phyloP scores from a whole-genome alignment of 2,329 filamentous ascomycete genomes.

The Penicillium fuscoglaucum region DNA sequence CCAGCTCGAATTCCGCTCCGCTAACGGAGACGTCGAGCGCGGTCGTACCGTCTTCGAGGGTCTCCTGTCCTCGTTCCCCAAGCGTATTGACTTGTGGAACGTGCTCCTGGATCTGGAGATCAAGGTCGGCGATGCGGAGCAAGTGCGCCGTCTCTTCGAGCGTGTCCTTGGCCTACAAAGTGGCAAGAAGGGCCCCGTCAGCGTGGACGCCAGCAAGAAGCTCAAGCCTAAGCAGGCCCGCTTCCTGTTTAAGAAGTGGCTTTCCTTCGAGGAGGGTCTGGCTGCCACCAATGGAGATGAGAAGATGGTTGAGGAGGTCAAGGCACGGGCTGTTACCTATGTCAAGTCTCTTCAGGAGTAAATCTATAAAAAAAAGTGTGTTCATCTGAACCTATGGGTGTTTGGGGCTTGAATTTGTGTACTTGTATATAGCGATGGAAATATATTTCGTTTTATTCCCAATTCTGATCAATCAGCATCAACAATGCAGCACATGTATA shows the following conservation, averaged over 20 bases:
- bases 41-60: slow-evolving; percentile 94
- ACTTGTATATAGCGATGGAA: slow-evolving; percentile 21
- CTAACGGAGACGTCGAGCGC: slow-evolving; percentile 80
- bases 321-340: slow-evolving; percentile 70
- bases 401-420: slow-evolving; percentile 26
- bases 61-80: slow-evolving; percentile 78
- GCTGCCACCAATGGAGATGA: slow-evolving; percentile 56
- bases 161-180: slow-evolving; percentile 59
- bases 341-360: slow-evolving; percentile 50
- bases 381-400: slow-evolving; percentile 21
- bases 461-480: background rate
- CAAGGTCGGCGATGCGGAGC: slow-evolving; percentile 58
- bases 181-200: slow-evolving; percentile 35
- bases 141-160: slow-evolving; percentile 78
- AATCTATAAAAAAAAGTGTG: slow-evolving; percentile 21
- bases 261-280: slow-evolving; percentile 75
- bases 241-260: slow-evolving; percentile 90
- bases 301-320: slow-evolving; percentile 70
- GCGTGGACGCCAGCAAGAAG: slow-evolving; percentile 52
- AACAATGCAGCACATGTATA: background rate
- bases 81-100: slow-evolving; percentile 90
- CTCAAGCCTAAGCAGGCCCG: slow-evolving; percentile 81
- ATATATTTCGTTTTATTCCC: slow-evolving; percentile 14
- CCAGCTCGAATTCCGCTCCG: slow-evolving; percentile 83
- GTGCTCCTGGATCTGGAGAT: slow-evolving; percentile 85